Conservation (phyloP, 176 grass and related monocot genomes). For the Tillandsia fasciculata region DNA sequence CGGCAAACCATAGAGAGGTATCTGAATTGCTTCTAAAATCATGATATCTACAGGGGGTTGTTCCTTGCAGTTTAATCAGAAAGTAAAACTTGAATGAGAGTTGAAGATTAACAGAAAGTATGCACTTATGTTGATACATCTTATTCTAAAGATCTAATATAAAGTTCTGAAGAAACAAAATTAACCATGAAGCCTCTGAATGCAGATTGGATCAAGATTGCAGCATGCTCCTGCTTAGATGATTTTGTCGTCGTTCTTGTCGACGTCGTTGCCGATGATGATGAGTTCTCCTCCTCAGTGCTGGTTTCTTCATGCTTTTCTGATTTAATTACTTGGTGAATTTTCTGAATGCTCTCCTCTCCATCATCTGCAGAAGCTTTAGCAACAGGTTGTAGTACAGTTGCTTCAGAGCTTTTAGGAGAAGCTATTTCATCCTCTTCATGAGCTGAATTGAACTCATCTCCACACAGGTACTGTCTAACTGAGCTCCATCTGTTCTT, state of each 20-base stretch:
- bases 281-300: background rate
- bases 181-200: constrained; percentile 61
- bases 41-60: too few species aligned
- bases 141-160: too few species aligned
- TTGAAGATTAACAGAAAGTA: too few species aligned
- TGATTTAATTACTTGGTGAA: background rate
- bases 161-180: background rate
- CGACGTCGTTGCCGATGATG: background rate
- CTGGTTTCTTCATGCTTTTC: constrained; percentile 3
- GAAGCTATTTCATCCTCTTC: constrained; percentile 33
- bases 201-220: constrained; percentile 51
- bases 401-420: constrained; percentile 35
- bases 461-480: constrained; percentile 67
- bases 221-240: constrained; percentile 24
- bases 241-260: background rate
- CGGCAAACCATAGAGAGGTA: too few species aligned
- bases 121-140: too few species aligned
- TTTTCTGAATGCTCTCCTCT: background rate
- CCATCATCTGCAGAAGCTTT: background rate
- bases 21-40: too few species aligned
- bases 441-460: constrained; percentile 32
- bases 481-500: constrained; percentile 58
- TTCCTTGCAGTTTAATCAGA: too few species aligned
- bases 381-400: constrained; percentile 8
- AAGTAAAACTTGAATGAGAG: too few species aligned